Base-by-base conservation (phyloP, 2,329 filamentous ascomycete species). In the Fusarium agapanthi region DNA sequence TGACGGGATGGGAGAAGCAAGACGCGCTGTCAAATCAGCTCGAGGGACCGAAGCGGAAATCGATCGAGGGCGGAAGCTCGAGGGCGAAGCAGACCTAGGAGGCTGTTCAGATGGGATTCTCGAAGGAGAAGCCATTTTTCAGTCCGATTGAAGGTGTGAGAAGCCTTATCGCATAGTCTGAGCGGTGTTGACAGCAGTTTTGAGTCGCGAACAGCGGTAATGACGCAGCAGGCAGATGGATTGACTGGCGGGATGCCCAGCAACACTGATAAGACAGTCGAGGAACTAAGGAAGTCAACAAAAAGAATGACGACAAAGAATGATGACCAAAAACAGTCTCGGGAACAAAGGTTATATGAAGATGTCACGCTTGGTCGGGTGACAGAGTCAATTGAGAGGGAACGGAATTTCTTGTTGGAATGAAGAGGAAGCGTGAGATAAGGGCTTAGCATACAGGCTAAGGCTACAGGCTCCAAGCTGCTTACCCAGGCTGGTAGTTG, bases 1-100 rank as follows among this genome's bases (percentile, higher is more conserved):
- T 50, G 83, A 81, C 35, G 85, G 84, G 26, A 89, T 82, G 37
- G 89, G 89, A 34, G 88, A 88, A 50, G 88, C 88, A 59, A 92
- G 85, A 71, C 89, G 86, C 64, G 90, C 90, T 57, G 88, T 92
- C 53, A 88, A 84, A 70, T 90, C 86, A 57, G 87, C 88, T 80
- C 90, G 87, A 47, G 88, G 88, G 32, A 88, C 78, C 14, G 88
- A 89, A 55, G 86, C 85, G 64, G 86, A 84, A 69, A 84, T 85
- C 16, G 83, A 85, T 41, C 85, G 85, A 65, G 83, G 79, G 41
- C 82, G 83, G 51, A 83, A 79, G 18, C 87, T 86, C 43, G 82
- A 79, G 11, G 86, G 84, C 35, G 88, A 89, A 4, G 85, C 85
- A 8, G 86, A 83, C 62, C 78, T 83, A 74, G 69, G 83, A 78